A percentile compares a stretch with the other conserved stretches of the same genome.
Evolutionary conservation across 306 rosid species (phyloP).

Genomic region (Hippophae gyantsensis): DNA sequence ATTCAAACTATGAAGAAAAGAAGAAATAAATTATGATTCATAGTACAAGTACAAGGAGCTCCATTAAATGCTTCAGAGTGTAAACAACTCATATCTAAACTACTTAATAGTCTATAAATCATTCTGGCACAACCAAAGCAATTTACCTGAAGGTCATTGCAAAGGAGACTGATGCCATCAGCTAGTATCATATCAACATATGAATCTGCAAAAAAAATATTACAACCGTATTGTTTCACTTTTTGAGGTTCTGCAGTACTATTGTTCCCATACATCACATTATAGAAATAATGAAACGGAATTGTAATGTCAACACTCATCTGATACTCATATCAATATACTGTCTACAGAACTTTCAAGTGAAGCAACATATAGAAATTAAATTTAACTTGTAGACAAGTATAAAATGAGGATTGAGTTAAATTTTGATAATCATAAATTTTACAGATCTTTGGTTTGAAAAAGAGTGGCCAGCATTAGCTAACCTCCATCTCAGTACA

Average conservation of each 20-base stretch:
- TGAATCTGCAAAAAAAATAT: conserved; percentile 45
- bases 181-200: conserved; percentile 76
- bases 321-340: neutral
- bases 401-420: neutral
- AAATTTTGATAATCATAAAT: neutral
- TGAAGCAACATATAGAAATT: neutral
- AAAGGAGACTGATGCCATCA: conserved; percentile 88
- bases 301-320: too few relatives aligned
- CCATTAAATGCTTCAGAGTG: neutral
- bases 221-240: conserved; percentile 13
- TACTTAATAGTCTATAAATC: conserved; percentile 5
- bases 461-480: too few relatives aligned
- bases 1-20: neutral
- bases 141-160: conserved; percentile 85
- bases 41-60: neutral
- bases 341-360: neutral
- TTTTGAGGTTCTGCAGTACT: conserved; percentile 4
- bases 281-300: too few relatives aligned
- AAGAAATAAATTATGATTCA: neutral
- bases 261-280: neutral
- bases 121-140: conserved; percentile 14
- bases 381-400: neutral
- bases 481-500: neutral
- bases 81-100: neutral
- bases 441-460: neutral